Conservation (phyloP, 352 stramenopile genomes). For the Phytopythium delawarense region DNA sequence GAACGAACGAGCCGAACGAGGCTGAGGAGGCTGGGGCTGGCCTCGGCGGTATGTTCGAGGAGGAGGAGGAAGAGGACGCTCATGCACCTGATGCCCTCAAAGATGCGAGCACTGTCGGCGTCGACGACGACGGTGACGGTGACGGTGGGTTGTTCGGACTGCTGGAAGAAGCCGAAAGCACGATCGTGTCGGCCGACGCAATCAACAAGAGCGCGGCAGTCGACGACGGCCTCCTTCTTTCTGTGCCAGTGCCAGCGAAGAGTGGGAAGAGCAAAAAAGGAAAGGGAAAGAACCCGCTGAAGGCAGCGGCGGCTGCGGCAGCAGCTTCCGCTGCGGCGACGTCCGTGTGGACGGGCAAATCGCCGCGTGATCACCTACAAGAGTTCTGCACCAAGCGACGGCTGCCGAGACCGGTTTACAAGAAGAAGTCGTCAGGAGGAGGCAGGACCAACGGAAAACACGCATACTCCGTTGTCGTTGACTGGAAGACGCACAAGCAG, state of each 20-base stretch:
- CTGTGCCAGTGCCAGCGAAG: slow-evolving; percentile 16
- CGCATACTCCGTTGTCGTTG: slow-evolving; percentile 51
- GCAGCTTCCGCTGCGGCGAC: slow-evolving; percentile 10
- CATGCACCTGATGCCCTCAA: neutral
- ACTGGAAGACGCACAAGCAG: slow-evolving; percentile 37
- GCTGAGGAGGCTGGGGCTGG: slow-evolving; percentile 3
- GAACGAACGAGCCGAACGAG: neutral
- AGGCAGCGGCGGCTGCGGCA: slow-evolving; percentile 16
- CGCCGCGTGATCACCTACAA: slow-evolving; percentile 84
- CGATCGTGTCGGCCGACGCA: slow-evolving; percentile 25
- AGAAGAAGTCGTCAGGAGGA: slow-evolving; percentile 30
- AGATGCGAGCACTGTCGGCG: neutral
- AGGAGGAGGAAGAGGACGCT: neutral
- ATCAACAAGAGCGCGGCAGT: slow-evolving; percentile 39
- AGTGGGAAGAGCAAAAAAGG: slow-evolving; percentile 23
- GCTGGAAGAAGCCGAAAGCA: slow-evolving; percentile 32
- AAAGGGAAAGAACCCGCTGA: slow-evolving; percentile 32
- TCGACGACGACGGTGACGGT: slow-evolving; percentile 11
- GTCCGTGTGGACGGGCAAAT: slow-evolving; percentile 68
- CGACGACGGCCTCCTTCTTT: slow-evolving; percentile 20
- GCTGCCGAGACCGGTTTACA: slow-evolving; percentile 75
- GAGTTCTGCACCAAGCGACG: slow-evolving; percentile 89
- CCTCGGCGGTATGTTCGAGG: slow-evolving; percentile 1
- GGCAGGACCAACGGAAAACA: slow-evolving; percentile 21
- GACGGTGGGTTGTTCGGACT: slow-evolving; percentile 31